Conservation (phyloP, 2,329 filamentous ascomycete species). For the Huntiella savannae region DNA sequence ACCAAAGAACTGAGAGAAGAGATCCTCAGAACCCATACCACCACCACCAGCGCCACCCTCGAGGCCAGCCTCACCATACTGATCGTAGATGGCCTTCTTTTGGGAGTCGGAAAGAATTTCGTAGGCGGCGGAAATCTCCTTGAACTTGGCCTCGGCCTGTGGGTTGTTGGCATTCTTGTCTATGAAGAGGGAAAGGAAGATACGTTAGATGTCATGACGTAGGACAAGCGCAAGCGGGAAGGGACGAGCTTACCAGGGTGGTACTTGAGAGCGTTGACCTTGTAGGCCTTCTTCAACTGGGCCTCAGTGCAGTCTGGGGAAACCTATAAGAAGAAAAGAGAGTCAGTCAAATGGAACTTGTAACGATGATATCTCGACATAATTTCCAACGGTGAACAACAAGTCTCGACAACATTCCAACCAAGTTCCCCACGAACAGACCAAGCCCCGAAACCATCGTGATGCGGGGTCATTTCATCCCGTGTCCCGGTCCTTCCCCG, state of each 20-base stretch:
- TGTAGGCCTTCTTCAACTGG: slow-evolving; percentile 84
- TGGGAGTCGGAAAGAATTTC: slow-evolving; percentile 83
- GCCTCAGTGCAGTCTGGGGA: slow-evolving; percentile 60
- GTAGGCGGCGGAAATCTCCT: slow-evolving; percentile 89
- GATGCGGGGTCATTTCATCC: background rate
- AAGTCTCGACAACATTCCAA: background rate
- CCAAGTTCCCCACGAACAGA: background rate
- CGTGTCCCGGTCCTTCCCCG: too few species aligned
- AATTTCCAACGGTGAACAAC: background rate
- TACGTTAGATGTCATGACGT: slow-evolving; percentile 11
- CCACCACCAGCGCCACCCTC: slow-evolving; percentile 53
- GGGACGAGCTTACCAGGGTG: slow-evolving; percentile 47
- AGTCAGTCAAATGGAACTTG: background rate
- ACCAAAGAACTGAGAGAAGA: slow-evolving; percentile 95
- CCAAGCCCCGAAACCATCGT: background rate
- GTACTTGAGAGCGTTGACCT: slow-evolving; percentile 62
- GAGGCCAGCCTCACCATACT: slow-evolving; percentile 92
- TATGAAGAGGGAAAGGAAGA: slow-evolving; percentile 19
- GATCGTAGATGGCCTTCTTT: slow-evolving; percentile 84
- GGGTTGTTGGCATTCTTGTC: slow-evolving; percentile 96
- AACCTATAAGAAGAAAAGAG: slow-evolving; percentile 34
- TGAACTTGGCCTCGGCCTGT: slow-evolving; percentile 91
- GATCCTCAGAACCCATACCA: slow-evolving; percentile 88
- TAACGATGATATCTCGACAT: background rate
- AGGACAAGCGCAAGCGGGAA: background rate